Conservation (phyloP, 2,329 filamentous ascomycete species). For the Allantophomopsis cytisporea region DNA sequence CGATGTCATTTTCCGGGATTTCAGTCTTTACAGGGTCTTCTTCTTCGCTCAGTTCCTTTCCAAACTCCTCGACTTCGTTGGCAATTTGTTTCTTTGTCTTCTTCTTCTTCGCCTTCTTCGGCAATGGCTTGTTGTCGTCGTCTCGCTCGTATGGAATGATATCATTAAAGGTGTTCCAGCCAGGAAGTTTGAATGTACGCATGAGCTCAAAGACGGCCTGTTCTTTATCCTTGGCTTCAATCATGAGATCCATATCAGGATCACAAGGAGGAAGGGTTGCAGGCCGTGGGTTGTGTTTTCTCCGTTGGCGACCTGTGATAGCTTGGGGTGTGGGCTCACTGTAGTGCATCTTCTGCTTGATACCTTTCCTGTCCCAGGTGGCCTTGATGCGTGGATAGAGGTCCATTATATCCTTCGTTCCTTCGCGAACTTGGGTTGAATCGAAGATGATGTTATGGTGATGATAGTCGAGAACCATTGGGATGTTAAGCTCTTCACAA, state of each 20-base stretch:
- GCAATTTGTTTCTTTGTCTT: conserved; percentile 23
- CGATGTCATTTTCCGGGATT: conserved; percentile 47
- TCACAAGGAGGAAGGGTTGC: conserved; percentile 70
- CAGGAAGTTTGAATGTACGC: conserved; percentile 73
- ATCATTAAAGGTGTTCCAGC: conserved; percentile 62
- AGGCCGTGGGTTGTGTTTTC: conserved; percentile 78
- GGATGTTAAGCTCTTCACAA: conserved; percentile 90
- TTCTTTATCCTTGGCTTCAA: conserved; percentile 96
- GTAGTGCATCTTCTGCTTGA: conserved; percentile 95
- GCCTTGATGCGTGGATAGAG: conserved; percentile 66
- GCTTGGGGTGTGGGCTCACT: conserved; percentile 69
- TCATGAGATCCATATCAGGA: conserved; percentile 89
- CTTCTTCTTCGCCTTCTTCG: conserved; percentile 30
- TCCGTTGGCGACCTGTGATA: conserved; percentile 61
- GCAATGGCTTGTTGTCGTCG: conserved; percentile 54
- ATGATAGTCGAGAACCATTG: conserved; percentile 83
- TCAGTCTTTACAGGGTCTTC: conserved; percentile 22
- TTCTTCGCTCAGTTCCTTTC: conserved; percentile 18
- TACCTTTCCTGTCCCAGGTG: conserved; percentile 74
- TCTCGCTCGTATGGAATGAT: conserved; percentile 63
- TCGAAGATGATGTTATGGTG: conserved; percentile 95
- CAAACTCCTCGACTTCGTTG: conserved; percentile 18
- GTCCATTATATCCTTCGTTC: conserved; percentile 66
- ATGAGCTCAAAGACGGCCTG: conserved; percentile 93
- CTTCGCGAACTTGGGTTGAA: conserved; percentile 57